Base-by-base conservation (phyloP, 306 rosid genomes). In the Pyrus betulifolia region DNA sequence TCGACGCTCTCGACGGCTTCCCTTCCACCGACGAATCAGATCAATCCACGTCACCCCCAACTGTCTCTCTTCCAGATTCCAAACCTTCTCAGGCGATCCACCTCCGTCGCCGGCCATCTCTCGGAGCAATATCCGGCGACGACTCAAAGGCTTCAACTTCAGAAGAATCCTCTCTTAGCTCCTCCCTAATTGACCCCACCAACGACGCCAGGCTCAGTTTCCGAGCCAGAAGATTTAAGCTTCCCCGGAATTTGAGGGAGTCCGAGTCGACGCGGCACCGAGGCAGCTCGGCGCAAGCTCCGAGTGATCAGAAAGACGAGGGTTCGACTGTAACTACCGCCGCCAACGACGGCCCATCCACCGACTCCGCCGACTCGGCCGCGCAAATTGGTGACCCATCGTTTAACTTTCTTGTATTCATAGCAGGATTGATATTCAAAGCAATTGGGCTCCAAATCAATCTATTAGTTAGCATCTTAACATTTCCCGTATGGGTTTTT, bases 401-500 rank as follows among this genome's bases (percentile, higher is more conserved):
- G 15, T 80, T 79, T 38, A 84, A 85, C 78, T 15, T 79, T 13
- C 91, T 89, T 12, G 73, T 83, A 49, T 80, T 69, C 19, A 8
- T 85, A 54, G 84, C 85, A n/a, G 89, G 84, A 28, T 66, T 93
- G 75, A 75, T 87, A 38, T 78, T 89, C 52, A 91, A 87, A 68
- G 86, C 88, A 74, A 79, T 91, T 68, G 87, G 75, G 64, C 70
- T 86, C 60, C 96, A 89, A 65, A 74, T 91, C 45, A 84, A 85
- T 45, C 42, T 89, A 73, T 75, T 93, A 27, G 19, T 86, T 64
- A 62, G 72, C 78, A 84, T 85, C 52, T 19, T 84, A 2, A 85
- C 84, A 40, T 85, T 79, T 68, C 98, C 98, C 25, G 7, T 82
- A 3, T 61, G 81, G 76, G 84, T 86, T 72, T 23, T 76, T 44